A percentile compares a stretch with the other conserved stretches of the same genome.
Evolutionary conservation across 2,329 filamentous ascomycete genomes (phyloP).

Genomic region (Parafenestella ontariensis): DNA sequence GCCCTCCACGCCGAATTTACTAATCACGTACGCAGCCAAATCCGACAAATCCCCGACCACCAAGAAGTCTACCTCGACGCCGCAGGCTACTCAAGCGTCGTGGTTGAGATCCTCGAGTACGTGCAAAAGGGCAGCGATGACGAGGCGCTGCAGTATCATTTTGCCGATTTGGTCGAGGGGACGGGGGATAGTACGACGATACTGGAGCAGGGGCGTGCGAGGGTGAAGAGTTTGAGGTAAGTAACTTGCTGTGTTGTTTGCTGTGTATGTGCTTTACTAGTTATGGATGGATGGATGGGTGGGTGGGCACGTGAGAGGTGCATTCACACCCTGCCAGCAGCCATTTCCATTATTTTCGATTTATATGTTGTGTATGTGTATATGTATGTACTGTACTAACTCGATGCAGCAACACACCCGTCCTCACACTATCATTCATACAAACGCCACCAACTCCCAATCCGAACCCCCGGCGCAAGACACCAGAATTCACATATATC

Average conservation of each 20-base stretch:
- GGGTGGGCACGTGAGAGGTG: constrained; percentile 1
- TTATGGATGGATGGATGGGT: neutral
- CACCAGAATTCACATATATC: constrained; percentile 71
- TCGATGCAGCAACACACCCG: constrained; percentile 56
- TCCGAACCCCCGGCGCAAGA: constrained; percentile 36
- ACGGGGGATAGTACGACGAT: constrained; percentile 48
- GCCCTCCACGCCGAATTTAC: constrained; percentile 7
- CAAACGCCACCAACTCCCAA: constrained; percentile 52
- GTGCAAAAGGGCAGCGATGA: constrained; percentile 74
- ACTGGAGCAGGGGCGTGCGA: constrained; percentile 33
- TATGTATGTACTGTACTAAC: constrained; percentile 5
- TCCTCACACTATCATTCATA: constrained; percentile 73
- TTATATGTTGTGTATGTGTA: neutral
- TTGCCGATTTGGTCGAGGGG: constrained; percentile 54
- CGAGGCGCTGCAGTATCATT: constrained; percentile 64
- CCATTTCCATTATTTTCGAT: neutral
- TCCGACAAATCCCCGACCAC: constrained; percentile 81
- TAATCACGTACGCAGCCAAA: constrained; percentile 58
- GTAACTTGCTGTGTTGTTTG: constrained; percentile 14
- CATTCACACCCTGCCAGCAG: neutral
- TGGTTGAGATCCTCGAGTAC: constrained; percentile 88
- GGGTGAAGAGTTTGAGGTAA: constrained; percentile 48
- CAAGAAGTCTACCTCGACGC: constrained; percentile 92
- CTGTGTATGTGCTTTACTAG: too few species aligned
- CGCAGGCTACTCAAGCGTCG: constrained; percentile 83